Percentiles rank a stretch among this genome's conserved stretches.
phyloP scores from a whole-genome alignment of 108 stramenopile species.

The Cylindrotheca fusiformis region DNA sequence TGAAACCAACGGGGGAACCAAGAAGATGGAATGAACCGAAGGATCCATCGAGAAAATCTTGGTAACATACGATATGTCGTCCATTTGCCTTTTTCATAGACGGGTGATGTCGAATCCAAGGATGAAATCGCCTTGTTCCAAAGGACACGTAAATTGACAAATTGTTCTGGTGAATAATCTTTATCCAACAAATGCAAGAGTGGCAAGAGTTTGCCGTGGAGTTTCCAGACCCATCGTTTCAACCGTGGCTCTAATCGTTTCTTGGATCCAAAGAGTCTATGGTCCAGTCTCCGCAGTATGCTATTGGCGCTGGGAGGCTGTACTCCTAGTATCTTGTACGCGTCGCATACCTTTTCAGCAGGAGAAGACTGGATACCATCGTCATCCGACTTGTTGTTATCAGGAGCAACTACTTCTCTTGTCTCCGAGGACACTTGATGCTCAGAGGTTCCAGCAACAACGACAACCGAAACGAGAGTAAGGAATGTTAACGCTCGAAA shows the following conservation, averaged over 20 bases:
- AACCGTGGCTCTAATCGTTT: not conserved
- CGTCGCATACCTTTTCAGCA: too few species aligned
- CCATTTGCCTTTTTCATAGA: constrained; percentile 1
- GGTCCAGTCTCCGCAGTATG: too few species aligned
- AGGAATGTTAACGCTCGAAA: too few species aligned
- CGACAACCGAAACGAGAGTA: too few species aligned
- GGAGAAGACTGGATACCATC: too few species aligned
- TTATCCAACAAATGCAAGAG: not conserved
- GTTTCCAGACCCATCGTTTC: not conserved
- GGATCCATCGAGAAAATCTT: constrained; percentile 2
- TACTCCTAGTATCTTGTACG: not conserved
- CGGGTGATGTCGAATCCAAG: constrained; percentile 9
- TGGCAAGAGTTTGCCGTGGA: not conserved
- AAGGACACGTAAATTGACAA: constrained; percentile 23
- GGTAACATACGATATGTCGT: constrained; percentile 21
- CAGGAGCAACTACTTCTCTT: too few species aligned
- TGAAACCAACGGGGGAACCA: constrained; percentile 69
- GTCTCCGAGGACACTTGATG: too few species aligned
- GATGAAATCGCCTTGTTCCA: constrained; percentile 23
- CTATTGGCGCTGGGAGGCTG: not conserved
- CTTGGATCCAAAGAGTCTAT: too few species aligned
- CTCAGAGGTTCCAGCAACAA: too few species aligned
- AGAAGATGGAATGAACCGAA: constrained; percentile 8
- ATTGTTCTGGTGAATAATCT: constrained; percentile 12
- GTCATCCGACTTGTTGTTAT: too few species aligned